phyloP scores from a whole-genome alignment of 345 rosid genomes.

The Melastoma malabathricum region DNA sequence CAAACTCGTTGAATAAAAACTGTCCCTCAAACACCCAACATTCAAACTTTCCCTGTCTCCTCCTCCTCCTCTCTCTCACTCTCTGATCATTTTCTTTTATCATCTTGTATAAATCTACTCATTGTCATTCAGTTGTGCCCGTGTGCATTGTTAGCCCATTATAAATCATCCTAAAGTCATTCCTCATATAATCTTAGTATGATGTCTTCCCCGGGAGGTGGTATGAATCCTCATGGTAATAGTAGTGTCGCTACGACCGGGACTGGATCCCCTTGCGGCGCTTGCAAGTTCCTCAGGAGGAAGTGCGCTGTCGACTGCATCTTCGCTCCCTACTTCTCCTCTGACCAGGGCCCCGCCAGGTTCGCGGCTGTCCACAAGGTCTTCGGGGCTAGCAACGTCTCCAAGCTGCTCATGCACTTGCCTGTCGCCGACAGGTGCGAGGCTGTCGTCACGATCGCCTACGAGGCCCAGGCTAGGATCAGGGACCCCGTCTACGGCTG shows the following conservation, averaged over 20 bases:
- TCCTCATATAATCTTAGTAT: neutral
- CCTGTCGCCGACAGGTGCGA: slow-evolving; percentile 57
- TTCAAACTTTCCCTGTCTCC: slow-evolving; percentile 38
- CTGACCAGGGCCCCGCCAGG: slow-evolving; percentile 55
- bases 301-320: slow-evolving; percentile 60
- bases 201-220: slow-evolving; percentile 9
- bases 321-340: slow-evolving; percentile 61
- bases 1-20: slow-evolving; percentile 24
- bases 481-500: slow-evolving; percentile 70
- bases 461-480: slow-evolving; percentile 65
- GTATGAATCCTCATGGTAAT: slow-evolving; percentile 20
- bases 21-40: slow-evolving; percentile 55
- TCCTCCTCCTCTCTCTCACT: neutral
- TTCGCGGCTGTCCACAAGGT: slow-evolving; percentile 74
- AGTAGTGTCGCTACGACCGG: slow-evolving; percentile 10
- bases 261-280: slow-evolving; percentile 56
- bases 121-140: neutral
- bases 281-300: slow-evolving; percentile 65
- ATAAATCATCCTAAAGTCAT: neutral
- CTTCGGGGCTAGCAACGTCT: slow-evolving; percentile 67
- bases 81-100: neutral
- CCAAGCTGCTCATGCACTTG: slow-evolving; percentile 44
- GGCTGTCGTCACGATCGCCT: slow-evolving; percentile 60
- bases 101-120: slow-evolving; percentile 8
- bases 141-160: neutral